phyloP scores from a whole-genome alignment of 257 asterid species.

The Leonotis leonurus region DNA sequence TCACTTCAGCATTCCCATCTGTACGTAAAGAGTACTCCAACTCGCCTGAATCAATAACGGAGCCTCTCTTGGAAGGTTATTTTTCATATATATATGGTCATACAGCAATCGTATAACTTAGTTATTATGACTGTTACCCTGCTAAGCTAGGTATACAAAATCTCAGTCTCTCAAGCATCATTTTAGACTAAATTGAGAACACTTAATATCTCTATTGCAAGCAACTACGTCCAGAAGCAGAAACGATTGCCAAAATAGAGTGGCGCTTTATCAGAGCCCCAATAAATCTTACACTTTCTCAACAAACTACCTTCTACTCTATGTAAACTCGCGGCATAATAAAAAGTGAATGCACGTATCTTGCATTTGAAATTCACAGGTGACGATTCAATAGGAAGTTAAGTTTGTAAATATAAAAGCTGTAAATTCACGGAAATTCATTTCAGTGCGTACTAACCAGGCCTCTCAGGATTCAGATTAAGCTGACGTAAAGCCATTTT shows the following conservation, averaged over 20 bases:
- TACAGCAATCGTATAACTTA: not conserved
- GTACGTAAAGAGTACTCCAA: not conserved
- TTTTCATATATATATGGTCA: not conserved
- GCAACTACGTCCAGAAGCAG: not conserved
- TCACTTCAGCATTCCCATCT: not conserved
- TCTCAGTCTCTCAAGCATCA: not conserved
- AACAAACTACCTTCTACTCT: not conserved
- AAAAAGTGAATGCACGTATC: not conserved
- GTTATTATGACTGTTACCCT: not conserved
- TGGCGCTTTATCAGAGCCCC: not conserved
- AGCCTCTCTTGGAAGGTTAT: not conserved
- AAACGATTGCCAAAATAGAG: not conserved
- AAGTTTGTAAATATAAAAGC: not conserved
- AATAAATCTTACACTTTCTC: not conserved
- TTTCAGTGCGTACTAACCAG: conserved; percentile 49
- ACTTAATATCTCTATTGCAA: not conserved
- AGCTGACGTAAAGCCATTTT: conserved; percentile 65
- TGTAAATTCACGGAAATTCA: not conserved
- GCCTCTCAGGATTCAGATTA: conserved; percentile 87
- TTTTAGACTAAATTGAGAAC: not conserved
- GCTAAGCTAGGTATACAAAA: not conserved
- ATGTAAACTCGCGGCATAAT: not conserved
- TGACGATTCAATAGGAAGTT: not conserved
- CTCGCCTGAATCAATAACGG: not conserved
- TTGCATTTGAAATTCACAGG: not conserved